phyloP scores from a whole-genome alignment of 257 asterid genomes.

The Fraxinus americana region DNA sequence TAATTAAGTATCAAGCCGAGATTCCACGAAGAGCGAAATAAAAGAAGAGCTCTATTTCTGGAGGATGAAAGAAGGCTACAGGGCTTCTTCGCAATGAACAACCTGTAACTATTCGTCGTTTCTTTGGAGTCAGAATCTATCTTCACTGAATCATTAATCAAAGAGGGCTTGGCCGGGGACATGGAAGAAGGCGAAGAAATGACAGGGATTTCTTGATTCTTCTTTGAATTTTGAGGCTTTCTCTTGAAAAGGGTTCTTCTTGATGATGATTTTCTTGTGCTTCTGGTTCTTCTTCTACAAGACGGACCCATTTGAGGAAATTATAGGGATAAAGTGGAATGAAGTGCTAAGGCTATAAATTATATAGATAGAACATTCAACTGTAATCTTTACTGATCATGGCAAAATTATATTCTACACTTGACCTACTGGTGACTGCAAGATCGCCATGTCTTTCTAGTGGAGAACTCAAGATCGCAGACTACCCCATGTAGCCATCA shows the following conservation, averaged over 20 bases:
- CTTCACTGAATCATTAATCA: not conserved
- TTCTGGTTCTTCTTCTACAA: constrained; percentile 38
- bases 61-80: constrained; percentile 54
- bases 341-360: not conserved
- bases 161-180: constrained; percentile 32
- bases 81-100: constrained; percentile 41
- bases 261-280: constrained; percentile 31
- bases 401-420: too few species aligned
- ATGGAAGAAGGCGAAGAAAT: constrained; percentile 19
- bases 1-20: constrained; percentile 36
- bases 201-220: constrained; percentile 21
- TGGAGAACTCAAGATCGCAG: too few species aligned
- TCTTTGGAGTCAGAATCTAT: constrained; percentile 38
- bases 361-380: constrained; percentile 10
- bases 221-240: constrained; percentile 7
- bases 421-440: too few species aligned
- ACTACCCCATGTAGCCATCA: too few species aligned
- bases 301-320: constrained; percentile 54
- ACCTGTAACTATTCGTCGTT: constrained; percentile 37
- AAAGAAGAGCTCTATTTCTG: constrained; percentile 78
- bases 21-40: constrained; percentile 58
- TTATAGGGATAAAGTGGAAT: not conserved
- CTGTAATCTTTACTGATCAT: constrained; percentile 34
- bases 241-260: constrained; percentile 30
- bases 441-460: too few species aligned